A percentile compares a stretch with the other conserved stretches of the same genome.
These are phyloP conservation scores for Penicillium pancosmium DNA, from an alignment of 495 filamentous ascomycete genomes.

Conservation along the genomic window DNA sequence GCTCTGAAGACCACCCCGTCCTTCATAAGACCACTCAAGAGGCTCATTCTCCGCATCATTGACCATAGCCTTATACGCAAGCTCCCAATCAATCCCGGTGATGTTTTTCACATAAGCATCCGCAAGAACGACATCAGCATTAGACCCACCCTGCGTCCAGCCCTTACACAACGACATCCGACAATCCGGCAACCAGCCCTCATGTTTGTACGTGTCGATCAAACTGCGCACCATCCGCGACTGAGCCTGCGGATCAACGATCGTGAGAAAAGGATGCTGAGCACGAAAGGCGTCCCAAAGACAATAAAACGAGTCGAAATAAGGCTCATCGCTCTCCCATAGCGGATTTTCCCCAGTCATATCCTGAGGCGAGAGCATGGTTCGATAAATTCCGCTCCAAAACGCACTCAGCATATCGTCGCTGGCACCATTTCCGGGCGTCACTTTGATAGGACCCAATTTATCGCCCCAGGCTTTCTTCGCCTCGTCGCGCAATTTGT, in stretches of 20 bases:
- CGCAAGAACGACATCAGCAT: conserved; percentile 71
- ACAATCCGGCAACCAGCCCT: conserved; percentile 72
- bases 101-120: conserved; percentile 74
- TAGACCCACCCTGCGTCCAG: conserved; percentile 77
- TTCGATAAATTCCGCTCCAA: conserved; percentile 72
- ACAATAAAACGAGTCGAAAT: conserved; percentile 79
- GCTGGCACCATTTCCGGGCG: conserved; percentile 51
- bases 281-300: conserved; percentile 76
- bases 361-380: conserved; percentile 75
- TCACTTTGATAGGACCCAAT: conserved; percentile 59
- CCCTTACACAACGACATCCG: conserved; percentile 69
- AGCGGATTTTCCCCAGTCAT: conserved; percentile 78
- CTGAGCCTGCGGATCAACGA: conserved; percentile 66
- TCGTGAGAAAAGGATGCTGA: conserved; percentile 69
- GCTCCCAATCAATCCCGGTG: conserved; percentile 65
- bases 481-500: conserved; percentile 49
- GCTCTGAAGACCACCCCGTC: conserved; percentile 67
- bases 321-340: conserved; percentile 71
- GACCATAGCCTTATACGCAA: conserved; percentile 70
- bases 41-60: conserved; percentile 81
- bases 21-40: conserved; percentile 69
- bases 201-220: conserved; percentile 71
- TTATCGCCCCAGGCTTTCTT: conserved; percentile 63
- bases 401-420: conserved; percentile 60
- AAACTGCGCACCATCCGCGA: conserved; percentile 68